Base-by-base conservation (phyloP, 2,329 filamentous ascomycete genomes). In the Colletotrichum liaoningense region DNA sequence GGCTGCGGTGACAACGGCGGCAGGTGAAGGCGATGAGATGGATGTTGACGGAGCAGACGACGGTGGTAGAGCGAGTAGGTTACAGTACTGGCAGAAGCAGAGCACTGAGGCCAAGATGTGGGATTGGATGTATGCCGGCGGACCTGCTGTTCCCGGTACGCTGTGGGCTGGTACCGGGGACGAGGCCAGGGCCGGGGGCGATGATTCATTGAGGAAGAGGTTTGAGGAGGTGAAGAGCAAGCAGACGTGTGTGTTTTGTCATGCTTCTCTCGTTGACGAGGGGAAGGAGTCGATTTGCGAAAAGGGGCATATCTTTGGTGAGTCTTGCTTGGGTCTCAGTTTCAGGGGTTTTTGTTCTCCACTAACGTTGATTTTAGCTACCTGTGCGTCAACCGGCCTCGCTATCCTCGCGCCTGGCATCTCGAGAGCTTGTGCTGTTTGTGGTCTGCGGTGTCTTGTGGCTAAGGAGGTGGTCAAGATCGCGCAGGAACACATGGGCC, bases 41-140 rank as follows among this genome's bases (percentile, higher is more conserved):
- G 72, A 72, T n/a, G 26, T 54, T 1, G 73, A 75, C 9, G 57
- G 55, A 1, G 49, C 8, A 52, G 59, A 75, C 9, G 35, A 56
- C 8, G 26, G 24, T n/a, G n/a, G 57, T n/a, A 22, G 33, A 9
- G 52, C 3, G 12, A 57, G 7, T 19, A 33, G 46, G 6, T n/a
- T 3, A 5, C 58, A 26, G 11, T 65, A 30, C 26, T 65, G 59
- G 65, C 35, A 64, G 12, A 2, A 75, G 2, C 79, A 88, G 24
- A 88, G 87, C n/a, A 89, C 88, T 2, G 89, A 91, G 78, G 89
- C 85, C 0, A 81, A 82, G 49, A 82, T 88, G 57, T 91, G 89
- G 85, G 87, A 90, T 74, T 89, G 87, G 85, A 88, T 91, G 86
- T 91, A 91, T 76, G 88, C 88, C 22, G 81, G 81, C n/a, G 87